Evolutionary conservation across 2,329 filamentous ascomycete genomes (phyloP), one percentile per base, ranked within the genome.

Genomic region (Colletotrichum horii): DNA sequence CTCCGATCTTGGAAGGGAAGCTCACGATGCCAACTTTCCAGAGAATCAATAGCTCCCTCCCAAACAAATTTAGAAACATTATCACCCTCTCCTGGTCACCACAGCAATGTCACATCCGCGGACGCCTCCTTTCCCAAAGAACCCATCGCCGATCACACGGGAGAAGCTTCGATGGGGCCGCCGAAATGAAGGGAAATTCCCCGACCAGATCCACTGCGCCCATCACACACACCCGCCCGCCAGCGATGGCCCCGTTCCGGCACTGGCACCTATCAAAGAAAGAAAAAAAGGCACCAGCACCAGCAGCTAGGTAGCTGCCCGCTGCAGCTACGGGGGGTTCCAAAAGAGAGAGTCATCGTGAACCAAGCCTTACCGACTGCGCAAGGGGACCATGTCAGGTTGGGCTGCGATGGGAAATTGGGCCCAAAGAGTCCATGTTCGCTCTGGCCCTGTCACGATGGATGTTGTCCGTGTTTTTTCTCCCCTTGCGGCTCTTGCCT

Each of bases 331-430:
- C 43, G 43, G 43, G 43, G 43, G n/a, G n/a, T 16, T 48, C 6
- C 0, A 22, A 48, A 22, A n/a, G 19, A 11, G n/a, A 48, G 43
- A 48, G 43, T 48, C 43, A 48, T 48, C 43, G n/a, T 24, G n/a
- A 48, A 48, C 43, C 60, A 71, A 71, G 67, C 71, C 71, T 56
- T 62, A 24, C 43, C 43, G n/a, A 48, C 43, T 60, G 66, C 22
- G 28, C 65, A 48, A 62, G 64, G 70, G 70, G 28, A 15, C 70
- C 70, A 69, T 72, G 70, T 68, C 52, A 19, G 28, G 55, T 72
- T 72, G 70, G 72, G 72, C 72, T 62, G 60, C 68, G 48, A 75
- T 32, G 61, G 48, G 72, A 75, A 48, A 75, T 75, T 71, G 19
- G 11, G 43, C 43, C 43, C 43, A 48, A 48, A 24, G 19, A 32